Evolutionary conservation across 345 rosid genomes (phyloP), one percentile per base, ranked within the genome.

Genomic region (Populus davidiana): DNA sequence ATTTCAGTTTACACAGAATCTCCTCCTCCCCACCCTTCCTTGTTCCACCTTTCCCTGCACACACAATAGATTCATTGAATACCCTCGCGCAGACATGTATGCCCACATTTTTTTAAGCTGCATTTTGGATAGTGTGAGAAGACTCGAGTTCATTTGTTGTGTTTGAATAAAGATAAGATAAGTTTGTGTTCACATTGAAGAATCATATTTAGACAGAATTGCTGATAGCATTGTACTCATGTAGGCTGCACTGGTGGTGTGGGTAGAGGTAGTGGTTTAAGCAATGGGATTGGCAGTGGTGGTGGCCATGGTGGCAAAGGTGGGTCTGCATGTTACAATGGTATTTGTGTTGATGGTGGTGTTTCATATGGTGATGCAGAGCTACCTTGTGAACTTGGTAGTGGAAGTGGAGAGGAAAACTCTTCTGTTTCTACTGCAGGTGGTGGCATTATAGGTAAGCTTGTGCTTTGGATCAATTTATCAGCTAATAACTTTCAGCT

Each of bases 241-340:
- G 71, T 91, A 96, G 99, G 99, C 63, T 94, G 99, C 84, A 86
- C 85, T 23, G 97, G 98, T 77, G 99, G 99, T 59, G 88, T 90
- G 5, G 98, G 99, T 71, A 87, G 83, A 86, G 99, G 99, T 70
- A 83, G 84, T 36, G 76, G 89, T 83, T 78, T 87, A 72, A 87
- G 88, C 82, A 86, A 87, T 86, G 96, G 97, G 71, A 69, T 89
- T 75, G 92, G 98, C 47, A 91, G 98, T 83, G 99, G 98, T 72
- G 98, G 91, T 69, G 99, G 99, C 78, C 98, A 96, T 90, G 98
- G 99, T 83, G 99, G 98, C 78, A 87, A 78, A 83, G 99, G 99
- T 33, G 99, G 99, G 44, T 69, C 62, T 76, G 97, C 86, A 78
- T 96, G 95, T 86, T 88, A 86, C 79, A 90, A 89, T 74, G 82